Conservation (phyloP, 257 asterid species). For the Solanum verrucosum region DNA sequence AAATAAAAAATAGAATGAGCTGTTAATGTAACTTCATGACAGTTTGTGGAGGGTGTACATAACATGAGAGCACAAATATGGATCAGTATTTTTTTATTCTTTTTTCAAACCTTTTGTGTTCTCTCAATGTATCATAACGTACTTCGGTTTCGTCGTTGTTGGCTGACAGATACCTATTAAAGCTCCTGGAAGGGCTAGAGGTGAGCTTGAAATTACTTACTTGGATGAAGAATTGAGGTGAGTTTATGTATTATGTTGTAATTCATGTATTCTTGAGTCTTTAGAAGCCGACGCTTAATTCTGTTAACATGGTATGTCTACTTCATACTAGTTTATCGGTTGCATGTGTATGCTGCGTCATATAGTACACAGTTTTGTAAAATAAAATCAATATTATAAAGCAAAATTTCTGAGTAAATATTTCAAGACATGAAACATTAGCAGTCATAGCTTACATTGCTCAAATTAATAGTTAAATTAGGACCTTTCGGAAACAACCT, state of each 20-base stretch:
- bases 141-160: not conserved
- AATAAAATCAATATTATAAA: not conserved
- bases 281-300: not conserved
- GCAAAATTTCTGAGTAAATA: not conserved
- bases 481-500: not conserved
- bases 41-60: not conserved
- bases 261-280: not conserved
- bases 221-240: constrained; percentile 78
- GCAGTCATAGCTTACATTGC: not conserved
- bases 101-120: not conserved
- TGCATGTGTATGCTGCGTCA: not conserved
- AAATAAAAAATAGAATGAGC: not conserved
- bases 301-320: not conserved
- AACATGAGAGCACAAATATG: not conserved
- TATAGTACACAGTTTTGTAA: not conserved
- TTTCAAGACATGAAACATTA: not conserved
- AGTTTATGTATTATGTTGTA: not conserved
- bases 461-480: not conserved
- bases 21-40: not conserved
- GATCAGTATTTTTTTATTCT: not conserved
- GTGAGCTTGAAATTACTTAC: constrained; percentile 70
- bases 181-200: constrained; percentile 72
- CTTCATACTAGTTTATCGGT: not conserved
- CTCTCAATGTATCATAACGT: not conserved
- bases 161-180: constrained; percentile 48